A percentile compares a stretch with the other conserved stretches of the same genome.
Evolutionary conservation across 2,329 filamentous ascomycete species (phyloP).

Genomic region (Tolypocladium pustulatum): DNA sequence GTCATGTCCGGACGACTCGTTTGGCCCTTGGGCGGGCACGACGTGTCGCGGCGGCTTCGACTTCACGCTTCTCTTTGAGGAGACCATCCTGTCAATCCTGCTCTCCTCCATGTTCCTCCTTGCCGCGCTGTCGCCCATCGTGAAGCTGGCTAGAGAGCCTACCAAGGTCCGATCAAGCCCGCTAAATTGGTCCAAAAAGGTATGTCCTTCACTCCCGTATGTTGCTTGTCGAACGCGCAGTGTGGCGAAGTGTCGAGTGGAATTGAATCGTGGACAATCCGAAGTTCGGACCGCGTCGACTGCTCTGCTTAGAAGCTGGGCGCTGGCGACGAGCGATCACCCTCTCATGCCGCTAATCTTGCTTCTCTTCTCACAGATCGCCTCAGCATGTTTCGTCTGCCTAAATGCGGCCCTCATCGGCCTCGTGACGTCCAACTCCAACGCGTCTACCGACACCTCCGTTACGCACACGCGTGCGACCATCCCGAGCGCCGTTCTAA

Average conservation of each 20-base stretch:
- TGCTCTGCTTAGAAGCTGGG: not conserved
- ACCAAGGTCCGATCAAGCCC: not conserved
- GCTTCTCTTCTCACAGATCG: not conserved
- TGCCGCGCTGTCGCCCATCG: not conserved
- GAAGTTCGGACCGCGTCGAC: not conserved
- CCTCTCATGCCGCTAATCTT: not conserved
- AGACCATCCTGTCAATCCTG: slow-evolving; percentile 7
- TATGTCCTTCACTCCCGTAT: not conserved
- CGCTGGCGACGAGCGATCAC: not conserved
- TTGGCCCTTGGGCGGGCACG: slow-evolving; percentile 4
- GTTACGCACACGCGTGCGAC: not conserved
- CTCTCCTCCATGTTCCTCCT: slow-evolving; percentile 1
- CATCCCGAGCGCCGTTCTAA: not conserved
- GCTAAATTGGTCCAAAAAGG: slow-evolving; percentile 1
- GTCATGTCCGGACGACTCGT: slow-evolving; percentile 1
- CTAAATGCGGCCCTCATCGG: slow-evolving; percentile 3
- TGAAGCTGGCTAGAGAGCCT: not conserved
- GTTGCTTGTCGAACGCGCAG: not conserved
- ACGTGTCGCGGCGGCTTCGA: slow-evolving; percentile 11
- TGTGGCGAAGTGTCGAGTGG: not conserved
- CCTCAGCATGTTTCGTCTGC: slow-evolving; percentile 1
- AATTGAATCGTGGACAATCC: too few species aligned
- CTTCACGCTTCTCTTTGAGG: slow-evolving; percentile 11
- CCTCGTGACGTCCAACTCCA: not conserved
- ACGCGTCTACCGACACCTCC: not conserved